phyloP scores from a whole-genome alignment of 1,284 basidiomycete species.

The Cutaneotrichosporon curvatum region DNA sequence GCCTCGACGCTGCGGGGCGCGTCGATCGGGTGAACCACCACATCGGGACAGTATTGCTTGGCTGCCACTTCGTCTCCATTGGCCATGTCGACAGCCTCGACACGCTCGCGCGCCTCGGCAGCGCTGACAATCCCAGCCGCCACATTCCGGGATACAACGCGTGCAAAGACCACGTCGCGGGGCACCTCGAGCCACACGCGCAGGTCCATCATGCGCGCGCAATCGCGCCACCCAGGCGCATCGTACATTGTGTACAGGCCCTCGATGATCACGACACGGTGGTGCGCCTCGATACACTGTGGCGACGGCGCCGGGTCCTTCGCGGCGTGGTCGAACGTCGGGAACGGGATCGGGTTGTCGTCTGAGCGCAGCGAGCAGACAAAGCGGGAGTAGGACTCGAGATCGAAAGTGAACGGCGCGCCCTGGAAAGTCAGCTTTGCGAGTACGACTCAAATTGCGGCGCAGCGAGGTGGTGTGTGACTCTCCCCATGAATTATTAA shows the following conservation, averaged over 20 bases:
- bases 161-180: conserved; percentile 54
- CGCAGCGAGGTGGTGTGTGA: no score
- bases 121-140: conserved; percentile 27
- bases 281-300: conserved; percentile 54
- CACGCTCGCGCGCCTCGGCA: conserved; percentile 3
- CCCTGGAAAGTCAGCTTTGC: no score
- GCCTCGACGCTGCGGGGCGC: no score
- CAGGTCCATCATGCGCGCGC: conserved; percentile 63
- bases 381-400: conserved; percentile 60
- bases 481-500: no score
- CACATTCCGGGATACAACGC: conserved; percentile 55
- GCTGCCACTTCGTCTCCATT: conserved; percentile 25
- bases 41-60: conserved; percentile 16
- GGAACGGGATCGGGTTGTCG: conserved; percentile 41
- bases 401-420: conserved; percentile 49
- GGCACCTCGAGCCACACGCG: conserved; percentile 69
- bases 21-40: conserved; percentile 13
- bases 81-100: conserved; percentile 23
- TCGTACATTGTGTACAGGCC: conserved; percentile 73
- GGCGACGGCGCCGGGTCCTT: conserved; percentile 50
- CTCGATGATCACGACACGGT: conserved; percentile 74
- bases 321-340: conserved; percentile 48
- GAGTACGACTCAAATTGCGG: no score
- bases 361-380: conserved; percentile 56
- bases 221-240: conserved; percentile 63